A percentile compares a stretch with the other conserved stretches of the same genome.
Evolutionary conservation across 108 stramenopile species (phyloP).

Genomic region (Asterionellopsis glacialis): DNA sequence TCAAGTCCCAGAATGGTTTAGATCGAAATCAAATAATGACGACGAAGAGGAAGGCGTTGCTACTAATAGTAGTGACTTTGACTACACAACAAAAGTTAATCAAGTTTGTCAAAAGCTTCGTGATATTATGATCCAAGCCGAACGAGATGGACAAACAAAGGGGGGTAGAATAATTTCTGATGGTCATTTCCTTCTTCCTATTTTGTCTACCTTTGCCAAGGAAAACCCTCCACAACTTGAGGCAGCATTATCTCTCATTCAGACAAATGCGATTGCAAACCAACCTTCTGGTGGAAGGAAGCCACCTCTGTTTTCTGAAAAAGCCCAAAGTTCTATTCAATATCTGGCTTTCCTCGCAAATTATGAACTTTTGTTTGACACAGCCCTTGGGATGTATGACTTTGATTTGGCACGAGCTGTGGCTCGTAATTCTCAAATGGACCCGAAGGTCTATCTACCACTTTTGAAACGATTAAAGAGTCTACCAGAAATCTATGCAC

Average conservation of each 20-base stretch:
- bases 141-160: slow-evolving; percentile 29
- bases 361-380: slow-evolving; percentile 80
- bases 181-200: slow-evolving; percentile 75
- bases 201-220: slow-evolving; percentile 87
- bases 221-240: slow-evolving; percentile 74
- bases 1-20: slow-evolving; percentile 64
- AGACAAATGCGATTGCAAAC: slow-evolving; percentile 33
- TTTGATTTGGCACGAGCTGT: slow-evolving; percentile 86
- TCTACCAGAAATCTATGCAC: slow-evolving; percentile 47
- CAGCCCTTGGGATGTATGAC: slow-evolving; percentile 89
- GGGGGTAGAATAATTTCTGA: slow-evolving; percentile 31
- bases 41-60: slow-evolving; percentile 3
- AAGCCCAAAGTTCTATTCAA: slow-evolving; percentile 74
- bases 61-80: slow-evolving; percentile 22
- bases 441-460: slow-evolving; percentile 90
- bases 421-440: slow-evolving; percentile 90
- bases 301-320: slow-evolving; percentile 56
- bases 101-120: slow-evolving; percentile 60
- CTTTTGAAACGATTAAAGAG: slow-evolving; percentile 65
- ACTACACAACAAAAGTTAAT: slow-evolving; percentile 74
- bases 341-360: slow-evolving; percentile 89
- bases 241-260: slow-evolving; percentile 72
- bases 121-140: slow-evolving; percentile 55
- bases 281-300: slow-evolving; percentile 24
- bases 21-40: neutral